A percentile compares a stretch with the other conserved stretches of the same genome.
Evolutionary conservation across 768 basidiomycete species (phyloP).

Genomic region (Podaxis pistillaris): DNA sequence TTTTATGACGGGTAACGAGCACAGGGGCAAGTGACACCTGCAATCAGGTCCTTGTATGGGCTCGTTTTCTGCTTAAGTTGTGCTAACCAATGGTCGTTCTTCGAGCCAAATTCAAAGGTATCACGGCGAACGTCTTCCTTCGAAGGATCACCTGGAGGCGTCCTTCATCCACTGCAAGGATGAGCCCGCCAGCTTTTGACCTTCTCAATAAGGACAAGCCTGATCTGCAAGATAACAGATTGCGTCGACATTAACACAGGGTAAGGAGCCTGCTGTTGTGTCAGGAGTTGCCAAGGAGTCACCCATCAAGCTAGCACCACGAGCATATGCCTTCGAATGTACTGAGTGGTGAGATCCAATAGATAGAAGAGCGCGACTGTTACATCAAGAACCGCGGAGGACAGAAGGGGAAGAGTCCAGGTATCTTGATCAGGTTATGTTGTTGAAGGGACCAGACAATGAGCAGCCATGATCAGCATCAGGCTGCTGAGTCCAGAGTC

Average conservation of each 20-base stretch:
- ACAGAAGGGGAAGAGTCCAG: constrained; percentile 10
- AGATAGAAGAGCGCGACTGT: neutral
- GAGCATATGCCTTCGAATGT: neutral
- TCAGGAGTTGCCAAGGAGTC: neutral
- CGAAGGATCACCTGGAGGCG: neutral
- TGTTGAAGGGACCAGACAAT: neutral
- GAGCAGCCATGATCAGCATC: neutral
- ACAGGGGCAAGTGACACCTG: neutral
- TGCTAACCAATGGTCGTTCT: neutral
- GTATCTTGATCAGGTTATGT: neutral
- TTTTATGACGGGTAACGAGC: neutral
- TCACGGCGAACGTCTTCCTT: neutral
- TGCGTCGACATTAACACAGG: neutral
- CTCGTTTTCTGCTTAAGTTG: neutral
- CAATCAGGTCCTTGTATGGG: neutral
- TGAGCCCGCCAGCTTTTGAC: too few species aligned
- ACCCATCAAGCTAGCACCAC: neutral
- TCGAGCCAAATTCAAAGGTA: neutral
- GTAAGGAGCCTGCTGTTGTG: neutral
- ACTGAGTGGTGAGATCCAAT: neutral
- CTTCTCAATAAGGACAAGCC: too few species aligned
- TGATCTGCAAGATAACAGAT: too few species aligned
- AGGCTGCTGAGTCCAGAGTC: neutral
- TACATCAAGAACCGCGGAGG: neutral
- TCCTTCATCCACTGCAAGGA: neutral